phyloP scores from a whole-genome alignment of 352 stramenopile genomes.

The Aphanomyces euteiches region DNA sequence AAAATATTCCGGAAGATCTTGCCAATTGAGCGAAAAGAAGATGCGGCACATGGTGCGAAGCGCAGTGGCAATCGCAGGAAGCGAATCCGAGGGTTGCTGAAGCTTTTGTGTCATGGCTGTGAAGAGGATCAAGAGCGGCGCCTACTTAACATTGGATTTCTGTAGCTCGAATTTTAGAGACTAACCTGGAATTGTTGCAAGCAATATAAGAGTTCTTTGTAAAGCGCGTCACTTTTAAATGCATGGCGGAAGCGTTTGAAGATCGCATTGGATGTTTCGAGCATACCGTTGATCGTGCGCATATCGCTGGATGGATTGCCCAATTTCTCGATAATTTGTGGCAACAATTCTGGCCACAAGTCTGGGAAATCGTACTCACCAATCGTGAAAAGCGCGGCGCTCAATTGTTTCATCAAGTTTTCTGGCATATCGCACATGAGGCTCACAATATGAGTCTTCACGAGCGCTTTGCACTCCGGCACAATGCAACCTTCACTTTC shows the following conservation, averaged over 20 bases:
- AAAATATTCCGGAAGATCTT: slow-evolving; percentile 98
- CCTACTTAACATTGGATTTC: slow-evolving; percentile 29
- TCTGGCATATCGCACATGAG: slow-evolving; percentile 97
- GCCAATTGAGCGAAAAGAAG: slow-evolving; percentile 98
- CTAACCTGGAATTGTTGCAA: slow-evolving; percentile 88
- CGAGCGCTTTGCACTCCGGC: slow-evolving; percentile 84
- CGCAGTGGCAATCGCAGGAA: slow-evolving; percentile 67
- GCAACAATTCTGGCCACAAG: slow-evolving; percentile 94
- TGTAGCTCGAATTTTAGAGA: slow-evolving; percentile 31
- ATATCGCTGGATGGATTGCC: slow-evolving; percentile 77
- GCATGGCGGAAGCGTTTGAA: slow-evolving; percentile 97
- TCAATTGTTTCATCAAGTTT: slow-evolving; percentile 92
- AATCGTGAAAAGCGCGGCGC: slow-evolving; percentile 96
- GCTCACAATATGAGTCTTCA: slow-evolving; percentile 98
- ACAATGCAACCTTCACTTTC: slow-evolving; percentile 74
- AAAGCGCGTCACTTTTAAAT: slow-evolving; percentile 94
- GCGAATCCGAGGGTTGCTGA: slow-evolving; percentile 39
- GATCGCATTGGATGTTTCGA: slow-evolving; percentile 98
- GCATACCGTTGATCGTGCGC: slow-evolving; percentile 92
- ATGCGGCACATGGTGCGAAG: slow-evolving; percentile 94
- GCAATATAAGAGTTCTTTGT: slow-evolving; percentile 94
- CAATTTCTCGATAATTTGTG: slow-evolving; percentile 93
- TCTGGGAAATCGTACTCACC: slow-evolving; percentile 95
- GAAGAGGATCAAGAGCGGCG: slow-evolving; percentile 70
- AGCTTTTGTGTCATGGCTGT: slow-evolving; percentile 62